Conservation (phyloP, 1,139 yeast genomes). For the Kodamaea derodonti region DNA sequence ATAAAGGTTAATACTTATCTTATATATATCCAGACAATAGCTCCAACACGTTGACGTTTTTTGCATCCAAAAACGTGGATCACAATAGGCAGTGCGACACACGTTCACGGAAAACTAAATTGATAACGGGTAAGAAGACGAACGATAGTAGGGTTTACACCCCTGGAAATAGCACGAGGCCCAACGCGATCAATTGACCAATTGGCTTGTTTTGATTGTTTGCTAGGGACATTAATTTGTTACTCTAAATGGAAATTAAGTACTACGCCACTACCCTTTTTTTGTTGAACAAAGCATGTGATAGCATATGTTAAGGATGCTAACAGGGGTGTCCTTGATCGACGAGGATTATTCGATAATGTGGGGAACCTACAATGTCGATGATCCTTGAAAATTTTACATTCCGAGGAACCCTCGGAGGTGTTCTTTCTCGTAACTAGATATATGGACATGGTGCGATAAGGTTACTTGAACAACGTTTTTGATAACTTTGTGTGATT, state of each 20-base stretch:
- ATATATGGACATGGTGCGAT: too few relatives aligned
- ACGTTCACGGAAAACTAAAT: neutral
- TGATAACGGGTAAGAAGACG: neutral
- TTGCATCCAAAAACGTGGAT: constrained; percentile 1
- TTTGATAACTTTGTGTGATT: too few relatives aligned
- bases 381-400: too few relatives aligned
- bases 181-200: neutral
- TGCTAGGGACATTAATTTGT: neutral
- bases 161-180: neutral
- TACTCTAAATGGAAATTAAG: neutral
- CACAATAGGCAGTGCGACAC: neutral
- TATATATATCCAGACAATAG: neutral
- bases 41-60: constrained; percentile 2
- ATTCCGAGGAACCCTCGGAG: too few relatives aligned
- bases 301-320: neutral
- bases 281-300: neutral
- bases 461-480: neutral
- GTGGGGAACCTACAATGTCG: neutral
- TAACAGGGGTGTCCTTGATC: neutral
- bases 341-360: neutral
- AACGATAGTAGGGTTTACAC: neutral
- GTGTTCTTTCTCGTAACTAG: too few relatives aligned
- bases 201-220: neutral
- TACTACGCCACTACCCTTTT: neutral
- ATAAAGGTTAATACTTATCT: neutral